Percentiles rank a stretch among this genome's conserved stretches.
phyloP scores from a whole-genome alignment of 164 flowering plant genomes.

The Chimonanthus salicifolius region DNA sequence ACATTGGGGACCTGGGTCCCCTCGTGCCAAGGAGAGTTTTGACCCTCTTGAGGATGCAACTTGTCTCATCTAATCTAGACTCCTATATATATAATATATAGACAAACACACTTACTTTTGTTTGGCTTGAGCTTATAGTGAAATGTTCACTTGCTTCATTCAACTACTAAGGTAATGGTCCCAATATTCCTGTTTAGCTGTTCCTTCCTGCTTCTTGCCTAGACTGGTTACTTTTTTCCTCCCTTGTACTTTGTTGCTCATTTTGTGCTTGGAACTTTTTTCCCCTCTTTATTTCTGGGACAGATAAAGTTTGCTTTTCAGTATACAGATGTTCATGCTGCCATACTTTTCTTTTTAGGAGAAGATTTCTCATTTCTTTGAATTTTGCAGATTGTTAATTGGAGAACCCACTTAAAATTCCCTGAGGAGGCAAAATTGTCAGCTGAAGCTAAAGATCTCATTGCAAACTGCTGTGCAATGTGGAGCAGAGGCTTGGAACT shows the following conservation, averaged over 20 bases:
- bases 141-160: too few species aligned
- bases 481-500: conserved; percentile 58
- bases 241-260: background rate
- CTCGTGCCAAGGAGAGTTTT: too few species aligned
- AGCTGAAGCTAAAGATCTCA: conserved; percentile 58
- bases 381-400: conserved; percentile 56
- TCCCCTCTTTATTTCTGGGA: too few species aligned
- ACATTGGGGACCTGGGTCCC: too few species aligned
- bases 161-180: background rate
- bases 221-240: background rate
- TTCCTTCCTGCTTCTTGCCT: background rate
- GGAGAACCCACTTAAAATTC: conserved; percentile 64
- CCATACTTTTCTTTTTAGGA: too few species aligned
- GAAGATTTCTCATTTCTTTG: too few species aligned
- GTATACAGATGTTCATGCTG: background rate
- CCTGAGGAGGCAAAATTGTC: conserved; percentile 68
- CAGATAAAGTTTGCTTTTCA: background rate
- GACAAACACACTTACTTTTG: too few species aligned
- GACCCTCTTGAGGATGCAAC: too few species aligned
- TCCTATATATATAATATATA: too few species aligned
- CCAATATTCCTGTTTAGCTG: background rate
- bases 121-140: background rate
- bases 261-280: background rate
- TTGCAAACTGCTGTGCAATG: conserved; percentile 58
- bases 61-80: too few species aligned